These are phyloP conservation scores for Colletotrichum siamense DNA, from an alignment of 2,329 filamentous ascomycete species.

Conservation along the genomic window DNA sequence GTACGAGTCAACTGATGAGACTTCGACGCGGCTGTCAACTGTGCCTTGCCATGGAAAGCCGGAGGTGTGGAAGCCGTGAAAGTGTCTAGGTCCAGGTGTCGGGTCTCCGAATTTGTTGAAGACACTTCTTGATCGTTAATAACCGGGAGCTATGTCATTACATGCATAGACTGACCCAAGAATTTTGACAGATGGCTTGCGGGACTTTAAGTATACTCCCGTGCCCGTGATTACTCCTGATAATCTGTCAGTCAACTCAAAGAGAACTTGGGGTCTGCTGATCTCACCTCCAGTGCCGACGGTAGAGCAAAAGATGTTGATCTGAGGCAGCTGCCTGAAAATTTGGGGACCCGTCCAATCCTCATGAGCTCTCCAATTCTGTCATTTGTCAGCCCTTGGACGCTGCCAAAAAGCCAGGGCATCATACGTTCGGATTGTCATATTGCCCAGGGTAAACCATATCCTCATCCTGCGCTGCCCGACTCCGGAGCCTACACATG, in stretches of 20 bases:
- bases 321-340: neutral
- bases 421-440: slow-evolving; percentile 34
- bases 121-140: neutral
- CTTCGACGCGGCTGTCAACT: neutral
- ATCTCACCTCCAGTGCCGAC: neutral
- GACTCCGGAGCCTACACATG: slow-evolving; percentile 31
- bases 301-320: slow-evolving; percentile 5
- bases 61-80: neutral
- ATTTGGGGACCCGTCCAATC: slow-evolving; percentile 24
- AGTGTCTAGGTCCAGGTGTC: slow-evolving; percentile 1
- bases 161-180: neutral
- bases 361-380: slow-evolving; percentile 24
- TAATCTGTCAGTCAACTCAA: neutral
- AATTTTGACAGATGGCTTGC: neutral
- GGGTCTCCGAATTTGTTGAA: slow-evolving; percentile 10
- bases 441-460: slow-evolving; percentile 39
- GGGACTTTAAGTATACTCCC: neutral
- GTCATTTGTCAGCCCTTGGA: neutral
- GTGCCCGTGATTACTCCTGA: neutral
- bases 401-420: neutral
- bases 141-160: accelerated
- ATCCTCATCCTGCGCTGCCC: slow-evolving; percentile 29
- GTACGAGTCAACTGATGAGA: neutral
- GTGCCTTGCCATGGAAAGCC: slow-evolving; percentile 9
- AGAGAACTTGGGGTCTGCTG: accelerated